These are phyloP conservation scores for Verticillium isaacii DNA, from an alignment of 2,329 filamentous ascomycete species.

Conservation along the genomic window DNA sequence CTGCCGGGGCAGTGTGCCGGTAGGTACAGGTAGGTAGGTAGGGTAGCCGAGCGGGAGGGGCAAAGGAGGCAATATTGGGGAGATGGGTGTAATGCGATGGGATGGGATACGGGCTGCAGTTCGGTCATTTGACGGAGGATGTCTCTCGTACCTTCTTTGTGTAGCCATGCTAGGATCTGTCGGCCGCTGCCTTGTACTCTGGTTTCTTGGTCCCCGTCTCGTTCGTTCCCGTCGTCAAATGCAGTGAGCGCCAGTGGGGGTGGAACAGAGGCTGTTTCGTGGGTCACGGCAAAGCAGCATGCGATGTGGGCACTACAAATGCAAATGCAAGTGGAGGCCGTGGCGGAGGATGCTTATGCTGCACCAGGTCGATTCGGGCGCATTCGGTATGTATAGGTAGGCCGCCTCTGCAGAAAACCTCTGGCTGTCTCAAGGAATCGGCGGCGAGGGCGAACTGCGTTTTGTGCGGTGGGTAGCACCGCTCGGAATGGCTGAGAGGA, in stretches of 20 bases:
- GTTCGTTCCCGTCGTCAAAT: not conserved
- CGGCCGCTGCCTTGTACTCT: not conserved
- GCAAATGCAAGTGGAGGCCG: not conserved
- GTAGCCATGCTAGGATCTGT: not conserved
- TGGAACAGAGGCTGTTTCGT: not conserved
- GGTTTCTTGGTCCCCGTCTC: not conserved
- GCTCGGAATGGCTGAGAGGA: not conserved
- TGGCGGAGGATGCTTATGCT: not conserved
- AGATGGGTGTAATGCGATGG: not conserved
- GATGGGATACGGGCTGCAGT: not conserved
- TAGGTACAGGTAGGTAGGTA: not conserved
- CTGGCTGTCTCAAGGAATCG: not conserved
- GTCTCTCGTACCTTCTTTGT: not conserved
- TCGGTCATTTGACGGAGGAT: not conserved
- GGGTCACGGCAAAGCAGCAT: not conserved
- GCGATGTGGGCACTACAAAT: not conserved
- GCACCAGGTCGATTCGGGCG: not conserved
- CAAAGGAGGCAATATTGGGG: conserved; percentile 4
- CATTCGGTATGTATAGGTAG: not conserved
- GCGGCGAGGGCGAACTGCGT: not conserved
- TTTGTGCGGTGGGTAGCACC: not conserved
- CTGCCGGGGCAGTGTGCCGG: not conserved
- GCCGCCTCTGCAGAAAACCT: no score
- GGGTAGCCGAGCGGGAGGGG: conserved; percentile 6
- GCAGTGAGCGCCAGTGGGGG: not conserved